A percentile compares a stretch with the other conserved stretches of the same genome.
Evolutionary conservation across 257 asterid genomes (phyloP).

Genomic region (Solanum clarkiae): DNA sequence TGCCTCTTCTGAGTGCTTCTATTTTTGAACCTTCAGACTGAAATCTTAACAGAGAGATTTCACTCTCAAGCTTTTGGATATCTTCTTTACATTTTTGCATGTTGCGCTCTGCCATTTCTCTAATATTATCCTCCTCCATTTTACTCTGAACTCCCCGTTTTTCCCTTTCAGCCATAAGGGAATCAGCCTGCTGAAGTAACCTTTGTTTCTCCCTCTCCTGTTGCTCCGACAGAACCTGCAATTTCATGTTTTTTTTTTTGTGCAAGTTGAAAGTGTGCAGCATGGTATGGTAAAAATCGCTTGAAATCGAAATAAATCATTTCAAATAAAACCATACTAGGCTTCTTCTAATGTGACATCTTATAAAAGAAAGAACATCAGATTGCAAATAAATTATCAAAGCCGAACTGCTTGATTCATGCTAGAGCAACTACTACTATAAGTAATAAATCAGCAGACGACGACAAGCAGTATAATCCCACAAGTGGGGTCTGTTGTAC

Average conservation of each 20-base stretch:
- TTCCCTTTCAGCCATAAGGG: conserved; percentile 22
- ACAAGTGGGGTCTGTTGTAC: background rate
- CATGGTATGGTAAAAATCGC: background rate
- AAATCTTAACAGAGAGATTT: conserved; percentile 31
- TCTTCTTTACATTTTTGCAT: conserved; percentile 21
- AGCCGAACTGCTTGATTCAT: background rate
- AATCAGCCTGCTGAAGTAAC: conserved; percentile 5
- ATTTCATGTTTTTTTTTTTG: background rate
- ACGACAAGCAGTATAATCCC: background rate
- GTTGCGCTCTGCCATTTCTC: conserved; percentile 24
- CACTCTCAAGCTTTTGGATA: conserved; percentile 27
- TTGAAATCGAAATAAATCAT: background rate
- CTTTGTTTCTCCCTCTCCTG: conserved; percentile 46
- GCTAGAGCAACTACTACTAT: background rate
- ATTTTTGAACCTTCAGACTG: conserved; percentile 39
- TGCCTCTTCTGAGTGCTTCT: conserved; percentile 28
- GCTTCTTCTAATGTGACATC: background rate
- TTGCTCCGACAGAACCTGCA: conserved; percentile 46
- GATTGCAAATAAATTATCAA: background rate
- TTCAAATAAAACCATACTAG: background rate
- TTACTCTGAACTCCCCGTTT: conserved; percentile 15
- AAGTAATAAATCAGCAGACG: background rate
- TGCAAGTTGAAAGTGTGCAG: background rate
- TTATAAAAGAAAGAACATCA: background rate
- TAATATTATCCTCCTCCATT: conserved; percentile 32